phyloP scores from a whole-genome alignment of 1,284 basidiomycete species.

The Phlebopus sp. region DNA sequence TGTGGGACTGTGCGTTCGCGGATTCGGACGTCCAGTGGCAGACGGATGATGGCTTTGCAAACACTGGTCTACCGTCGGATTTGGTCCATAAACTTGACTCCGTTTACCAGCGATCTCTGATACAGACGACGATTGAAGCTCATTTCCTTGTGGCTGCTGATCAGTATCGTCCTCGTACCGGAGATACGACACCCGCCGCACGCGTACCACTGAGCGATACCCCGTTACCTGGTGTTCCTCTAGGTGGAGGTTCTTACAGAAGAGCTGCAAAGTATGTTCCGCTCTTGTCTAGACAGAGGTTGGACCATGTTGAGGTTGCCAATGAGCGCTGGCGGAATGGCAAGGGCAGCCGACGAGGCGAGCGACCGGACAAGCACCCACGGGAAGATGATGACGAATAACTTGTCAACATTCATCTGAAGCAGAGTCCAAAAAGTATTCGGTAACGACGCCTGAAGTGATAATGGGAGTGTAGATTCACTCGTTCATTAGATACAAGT shows the following conservation, averaged over 20 bases:
- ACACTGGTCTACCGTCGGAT: slow-evolving; percentile 31
- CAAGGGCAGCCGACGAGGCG: slow-evolving; percentile 43
- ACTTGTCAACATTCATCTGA: neutral
- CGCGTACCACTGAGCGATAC: slow-evolving; percentile 22
- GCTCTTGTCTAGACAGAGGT: slow-evolving; percentile 61
- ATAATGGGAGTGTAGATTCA: slow-evolving; percentile 16
- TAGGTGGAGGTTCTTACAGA: slow-evolving; percentile 72
- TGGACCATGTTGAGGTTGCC: slow-evolving; percentile 67
- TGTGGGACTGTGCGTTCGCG: slow-evolving; percentile 89
- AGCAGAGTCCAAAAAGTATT: no score
- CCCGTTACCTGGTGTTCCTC: slow-evolving; percentile 52
- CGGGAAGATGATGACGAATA: slow-evolving; percentile 12
- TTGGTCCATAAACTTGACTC: slow-evolving; percentile 62
- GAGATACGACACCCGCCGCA: slow-evolving; percentile 23
- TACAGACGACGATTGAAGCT: slow-evolving; percentile 56
- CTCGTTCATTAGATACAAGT: slow-evolving; percentile 14
- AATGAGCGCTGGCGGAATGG: slow-evolving; percentile 78
- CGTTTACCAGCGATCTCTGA: slow-evolving; percentile 52
- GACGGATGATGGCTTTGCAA: slow-evolving; percentile 43
- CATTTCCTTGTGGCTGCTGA: slow-evolving; percentile 61
- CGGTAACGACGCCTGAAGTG: neutral
- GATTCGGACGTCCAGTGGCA: slow-evolving; percentile 74
- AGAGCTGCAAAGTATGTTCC: slow-evolving; percentile 64
- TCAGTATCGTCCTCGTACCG: slow-evolving; percentile 40
- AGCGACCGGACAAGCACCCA: slow-evolving; percentile 1